Conservation (phyloP, 345 rosid genomes). For the Acer negundo region DNA sequence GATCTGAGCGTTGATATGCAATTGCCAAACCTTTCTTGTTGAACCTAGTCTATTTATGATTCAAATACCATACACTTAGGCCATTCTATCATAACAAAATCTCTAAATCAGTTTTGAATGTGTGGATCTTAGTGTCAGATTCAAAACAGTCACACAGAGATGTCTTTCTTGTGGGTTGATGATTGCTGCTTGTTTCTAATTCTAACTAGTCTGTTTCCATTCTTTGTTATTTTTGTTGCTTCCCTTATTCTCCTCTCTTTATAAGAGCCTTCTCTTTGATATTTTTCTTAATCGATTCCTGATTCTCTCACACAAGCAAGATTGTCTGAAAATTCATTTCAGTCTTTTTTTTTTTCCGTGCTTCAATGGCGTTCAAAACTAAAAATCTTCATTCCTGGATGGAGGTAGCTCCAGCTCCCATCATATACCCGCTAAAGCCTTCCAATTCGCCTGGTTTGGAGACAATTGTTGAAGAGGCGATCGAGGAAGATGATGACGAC, state of each 20-base stretch:
- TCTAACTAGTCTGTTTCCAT: neutral
- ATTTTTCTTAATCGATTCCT: neutral
- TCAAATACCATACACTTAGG: neutral
- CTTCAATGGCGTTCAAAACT: slow-evolving; percentile 27
- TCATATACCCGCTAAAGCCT: slow-evolving; percentile 40
- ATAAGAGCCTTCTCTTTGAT: neutral
- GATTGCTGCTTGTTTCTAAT: no score
- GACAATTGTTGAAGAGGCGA: slow-evolving; percentile 38
- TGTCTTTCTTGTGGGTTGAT: no score
- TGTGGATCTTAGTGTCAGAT: no score
- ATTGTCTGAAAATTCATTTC: neutral
- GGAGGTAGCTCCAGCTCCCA: slow-evolving; percentile 51
- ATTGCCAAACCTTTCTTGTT: no score
- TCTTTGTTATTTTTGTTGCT: neutral
- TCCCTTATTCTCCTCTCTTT: neutral
- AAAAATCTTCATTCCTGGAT: slow-evolving; percentile 27
- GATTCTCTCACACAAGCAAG: neutral
- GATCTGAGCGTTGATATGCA: no score
- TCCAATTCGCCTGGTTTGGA: slow-evolving; percentile 46
- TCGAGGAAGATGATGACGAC: slow-evolving; percentile 28
- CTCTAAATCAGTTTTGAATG: no score
- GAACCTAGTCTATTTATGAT: no score
- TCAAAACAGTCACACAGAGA: no score
- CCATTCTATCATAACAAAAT: neutral
- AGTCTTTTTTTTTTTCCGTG: neutral